Percentiles rank a stretch among this genome's conserved stretches.
Evolutionary conservation across 768 basidiomycete species (phyloP).

Genomic region (Amanita phalloides): DNA sequence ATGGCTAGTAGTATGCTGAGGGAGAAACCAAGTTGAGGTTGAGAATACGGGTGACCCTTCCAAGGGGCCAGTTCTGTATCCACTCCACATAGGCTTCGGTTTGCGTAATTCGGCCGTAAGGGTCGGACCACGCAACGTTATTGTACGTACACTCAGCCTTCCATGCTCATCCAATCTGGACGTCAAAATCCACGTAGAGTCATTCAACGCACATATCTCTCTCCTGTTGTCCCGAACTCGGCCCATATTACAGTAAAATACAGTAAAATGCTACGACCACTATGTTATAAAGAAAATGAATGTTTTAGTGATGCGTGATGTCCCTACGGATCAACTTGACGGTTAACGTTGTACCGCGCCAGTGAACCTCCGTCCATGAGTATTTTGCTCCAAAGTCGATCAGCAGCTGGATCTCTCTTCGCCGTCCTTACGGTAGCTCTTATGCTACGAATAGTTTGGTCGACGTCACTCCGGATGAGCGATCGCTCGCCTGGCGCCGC

Average conservation of each 20-base stretch:
- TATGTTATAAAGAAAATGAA: not conserved
- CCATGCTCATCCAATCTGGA: no score
- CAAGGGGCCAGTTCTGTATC: not conserved
- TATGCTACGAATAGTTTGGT: slow-evolving; percentile 78
- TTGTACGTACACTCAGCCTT: not conserved
- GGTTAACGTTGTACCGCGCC: slow-evolving; percentile 17
- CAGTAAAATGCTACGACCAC: not conserved
- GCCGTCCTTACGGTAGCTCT: slow-evolving; percentile 46
- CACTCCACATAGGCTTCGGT: not conserved
- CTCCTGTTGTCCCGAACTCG: not conserved
- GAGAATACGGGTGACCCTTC: not conserved
- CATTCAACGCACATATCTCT: not conserved
- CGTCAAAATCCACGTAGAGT: no score
- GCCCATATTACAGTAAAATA: not conserved
- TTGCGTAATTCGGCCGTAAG: slow-evolving; percentile 2
- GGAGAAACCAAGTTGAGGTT: not conserved
- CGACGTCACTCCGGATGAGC: slow-evolving; percentile 68
- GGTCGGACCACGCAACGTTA: not conserved
- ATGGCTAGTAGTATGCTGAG: not conserved
- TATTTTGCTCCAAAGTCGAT: slow-evolving; percentile 65
- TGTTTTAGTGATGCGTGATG: not conserved
- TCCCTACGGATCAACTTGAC: slow-evolving; percentile 17
- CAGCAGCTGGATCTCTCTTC: slow-evolving; percentile 16
- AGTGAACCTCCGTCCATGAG: slow-evolving; percentile 53
- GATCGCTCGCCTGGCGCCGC: slow-evolving; percentile 36